These are phyloP conservation scores for Aspergillus bombycis DNA, from an alignment of 2,329 filamentous ascomycete species.

Conservation along the genomic window DNA sequence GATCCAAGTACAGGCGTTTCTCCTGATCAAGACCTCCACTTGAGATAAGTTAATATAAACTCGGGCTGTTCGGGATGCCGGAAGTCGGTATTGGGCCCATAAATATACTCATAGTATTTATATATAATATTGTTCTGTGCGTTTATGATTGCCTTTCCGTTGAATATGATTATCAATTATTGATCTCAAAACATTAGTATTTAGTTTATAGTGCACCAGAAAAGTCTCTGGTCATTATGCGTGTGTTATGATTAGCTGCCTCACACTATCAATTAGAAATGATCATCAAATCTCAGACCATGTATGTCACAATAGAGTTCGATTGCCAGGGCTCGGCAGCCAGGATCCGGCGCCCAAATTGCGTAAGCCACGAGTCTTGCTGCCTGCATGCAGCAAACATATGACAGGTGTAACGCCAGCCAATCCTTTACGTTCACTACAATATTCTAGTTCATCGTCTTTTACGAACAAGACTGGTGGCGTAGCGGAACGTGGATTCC, in stretches of 20 bases:
- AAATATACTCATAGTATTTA: not conserved
- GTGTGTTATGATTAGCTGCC: not conserved
- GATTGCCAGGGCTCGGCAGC: not conserved
- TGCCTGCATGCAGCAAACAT: not conserved
- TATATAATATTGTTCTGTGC: not conserved
- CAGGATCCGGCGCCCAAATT: not conserved
- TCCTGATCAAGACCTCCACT: not conserved
- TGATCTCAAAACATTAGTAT: not conserved
- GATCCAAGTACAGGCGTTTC: not conserved
- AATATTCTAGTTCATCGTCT: not conserved
- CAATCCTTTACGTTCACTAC: not conserved
- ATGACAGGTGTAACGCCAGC: not conserved
- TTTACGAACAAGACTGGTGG: not conserved
- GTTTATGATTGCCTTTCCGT: not conserved
- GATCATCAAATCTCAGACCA: not conserved
- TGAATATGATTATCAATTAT: not conserved
- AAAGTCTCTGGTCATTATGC: too few relatives aligned
- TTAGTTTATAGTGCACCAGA: not conserved
- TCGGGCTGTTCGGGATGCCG: not conserved
- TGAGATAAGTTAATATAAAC: not conserved
- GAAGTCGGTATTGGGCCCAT: too few relatives aligned
- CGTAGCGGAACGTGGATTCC: not conserved
- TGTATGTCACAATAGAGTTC: constrained; percentile 1
- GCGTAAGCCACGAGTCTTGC: not conserved
- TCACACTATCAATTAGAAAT: not conserved